Conservation (phyloP, 495 filamentous ascomycete species). For the Neurospora tetraspora region DNA sequence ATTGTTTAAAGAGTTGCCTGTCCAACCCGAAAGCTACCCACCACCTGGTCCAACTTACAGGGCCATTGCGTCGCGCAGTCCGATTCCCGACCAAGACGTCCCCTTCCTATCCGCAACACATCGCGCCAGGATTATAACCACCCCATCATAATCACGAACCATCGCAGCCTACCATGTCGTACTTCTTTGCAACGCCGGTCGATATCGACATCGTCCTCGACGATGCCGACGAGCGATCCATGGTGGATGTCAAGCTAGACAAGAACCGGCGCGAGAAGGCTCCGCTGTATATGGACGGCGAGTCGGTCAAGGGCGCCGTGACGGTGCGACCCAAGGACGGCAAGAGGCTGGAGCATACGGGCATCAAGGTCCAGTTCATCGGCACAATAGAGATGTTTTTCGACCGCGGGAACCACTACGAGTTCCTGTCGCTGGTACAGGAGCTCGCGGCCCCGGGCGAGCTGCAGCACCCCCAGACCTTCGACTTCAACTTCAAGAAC, state of each 20-base stretch:
- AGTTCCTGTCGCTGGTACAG: slow-evolving; percentile 92
- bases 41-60: neutral
- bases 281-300: slow-evolving; percentile 93
- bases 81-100: neutral
- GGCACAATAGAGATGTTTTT: slow-evolving; percentile 97
- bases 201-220: slow-evolving; percentile 98
- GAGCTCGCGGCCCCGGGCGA: slow-evolving; percentile 95
- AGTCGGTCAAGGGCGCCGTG: slow-evolving; percentile 91
- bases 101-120: neutral
- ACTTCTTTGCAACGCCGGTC: slow-evolving; percentile 95
- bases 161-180: slow-evolving; percentile 53
- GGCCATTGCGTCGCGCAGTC: neutral
- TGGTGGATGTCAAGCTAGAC: slow-evolving; percentile 95
- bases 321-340: slow-evolving; percentile 97
- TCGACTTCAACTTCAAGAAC: slow-evolving; percentile 99
- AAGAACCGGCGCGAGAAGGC: slow-evolving; percentile 95
- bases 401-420: slow-evolving; percentile 97
- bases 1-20: neutral
- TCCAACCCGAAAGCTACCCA: neutral
- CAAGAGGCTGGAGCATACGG: slow-evolving; percentile 93
- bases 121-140: neutral
- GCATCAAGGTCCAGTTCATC: slow-evolving; percentile 99
- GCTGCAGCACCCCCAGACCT: slow-evolving; percentile 95
- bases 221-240: slow-evolving; percentile 83
- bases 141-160: neutral